Evolutionary conservation across 352 stramenopile species (phyloP), one percentile per base, ranked within the genome.

Genomic region (Phytophthora cryptogea): DNA sequence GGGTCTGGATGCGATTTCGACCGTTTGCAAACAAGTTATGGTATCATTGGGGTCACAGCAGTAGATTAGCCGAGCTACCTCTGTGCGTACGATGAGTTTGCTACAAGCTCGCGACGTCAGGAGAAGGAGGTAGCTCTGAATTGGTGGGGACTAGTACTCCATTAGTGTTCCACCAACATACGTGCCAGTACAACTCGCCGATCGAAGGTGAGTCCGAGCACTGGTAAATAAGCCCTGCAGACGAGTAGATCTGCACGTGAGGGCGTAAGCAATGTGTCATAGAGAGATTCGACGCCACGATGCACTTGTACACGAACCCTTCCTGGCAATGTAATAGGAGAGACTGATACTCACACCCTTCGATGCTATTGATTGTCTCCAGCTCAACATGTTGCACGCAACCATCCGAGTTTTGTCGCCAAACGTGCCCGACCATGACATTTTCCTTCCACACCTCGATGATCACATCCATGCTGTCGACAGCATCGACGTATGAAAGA

Each of bases 201-300:
- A 61, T 66, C 59, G 63, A 88, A 42, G 52, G 45, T 23, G 68
- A 53, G 5, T 74, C 52, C 11, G 50, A 59, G 16, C 45, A 55
- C 43, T 87, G 70, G 52, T 72, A 70, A 40, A 83, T 31, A n/a
- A 85, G 64, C 16, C 75, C 77, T 0, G 58, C 45, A 28, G 49
- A 60, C n/a, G 72, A 68, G 56, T 84, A 90, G 6, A 90, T 65
- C 59, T 90, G 75, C 32, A 88, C 49, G 9, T 69, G 70, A 54
- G 77, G 70, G 16, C 47, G 59, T 39, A 75, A 51, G 14, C 49
- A 55, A 47, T 47, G 47, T 27, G 53, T 64, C 26, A 68, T 70
- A 32, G 32, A 62, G 9, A 65, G 39, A 33, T 63, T 78, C n/a
- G 65, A 77, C 7, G 61, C 68, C 7, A 83, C 72, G 20, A 74